Conservation (phyloP, 2,329 filamentous ascomycete species). For the Chaetomium strumarium region DNA sequence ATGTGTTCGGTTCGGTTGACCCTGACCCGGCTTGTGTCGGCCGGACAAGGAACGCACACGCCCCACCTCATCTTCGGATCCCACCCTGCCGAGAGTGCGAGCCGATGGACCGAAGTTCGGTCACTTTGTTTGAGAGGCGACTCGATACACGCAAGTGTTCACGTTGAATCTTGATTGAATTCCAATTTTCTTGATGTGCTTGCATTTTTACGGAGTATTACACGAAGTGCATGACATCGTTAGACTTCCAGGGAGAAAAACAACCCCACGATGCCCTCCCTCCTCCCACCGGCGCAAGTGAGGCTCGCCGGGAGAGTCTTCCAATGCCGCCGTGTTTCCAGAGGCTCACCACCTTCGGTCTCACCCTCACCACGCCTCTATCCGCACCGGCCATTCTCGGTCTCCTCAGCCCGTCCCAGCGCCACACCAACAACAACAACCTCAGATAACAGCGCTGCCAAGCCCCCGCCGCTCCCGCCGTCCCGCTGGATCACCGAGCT, state of each 20-base stretch:
- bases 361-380: neutral
- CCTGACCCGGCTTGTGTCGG: slow-evolving; percentile 15
- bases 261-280: no score
- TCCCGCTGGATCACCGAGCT: slow-evolving; percentile 66
- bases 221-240: no score
- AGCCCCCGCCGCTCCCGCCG: slow-evolving; percentile 29
- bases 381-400: slow-evolving; percentile 14
- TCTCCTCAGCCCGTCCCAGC: slow-evolving; percentile 6
- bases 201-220: no score
- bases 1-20: slow-evolving; percentile 5
- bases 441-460: neutral
- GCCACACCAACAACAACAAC: neutral
- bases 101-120: slow-evolving; percentile 8
- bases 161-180: no score
- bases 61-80: slow-evolving; percentile 7
- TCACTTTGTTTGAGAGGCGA: no score
- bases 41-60: neutral
- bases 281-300: no score
- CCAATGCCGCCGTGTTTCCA: no score
- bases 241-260: no score
- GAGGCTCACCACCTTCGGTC: no score
- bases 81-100: slow-evolving; percentile 16
- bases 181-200: no score
- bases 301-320: no score
- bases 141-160: no score